Base-by-base conservation (phyloP, 495 filamentous ascomycete species). In the Annulohypoxylon nitens region DNA sequence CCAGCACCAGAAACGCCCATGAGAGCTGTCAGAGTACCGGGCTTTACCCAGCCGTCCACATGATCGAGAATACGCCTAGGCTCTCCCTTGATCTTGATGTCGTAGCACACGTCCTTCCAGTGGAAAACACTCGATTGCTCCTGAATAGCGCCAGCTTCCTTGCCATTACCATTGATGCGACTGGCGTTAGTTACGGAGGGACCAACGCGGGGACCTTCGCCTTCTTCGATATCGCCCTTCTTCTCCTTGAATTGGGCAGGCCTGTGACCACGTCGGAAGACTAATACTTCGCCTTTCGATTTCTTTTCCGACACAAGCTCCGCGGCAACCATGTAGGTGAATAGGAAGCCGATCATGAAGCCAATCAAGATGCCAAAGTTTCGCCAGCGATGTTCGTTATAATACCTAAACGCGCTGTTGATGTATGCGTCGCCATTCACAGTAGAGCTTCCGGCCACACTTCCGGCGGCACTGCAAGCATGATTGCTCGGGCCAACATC, bases 31-130 rank as follows among this genome's bases (percentile, higher is more conserved):
- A 97, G 76, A 12, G 93, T 97, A 61, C 94, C 94, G 30, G 94
- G 94, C 76, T 95, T 94, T 55, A 97, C 93, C 92, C 93, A 97
- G 30, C 94, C 94, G 75, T 94, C 92, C 5, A 97, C 91, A 66
- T 94, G 83, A 69, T 97, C 89, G 37, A 97, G 85, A 69, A 97
- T 91, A 26, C 91, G 86, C n/a, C 93, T 85, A 25, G 84, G 81
- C 69, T 92, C 88, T 8, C 84, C 84, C 81, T 97, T 97, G 77
- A 97, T 92, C 80, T 95, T 93, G 82, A 97, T 91, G 69, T 96
- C 93, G 75, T 95, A 97, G 79, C 89, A 91, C 2, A 97, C 90
- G 75, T 94, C 86, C 64, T 90, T 88, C 94, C 94, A 97, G 73
- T 92, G 91, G 80, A 97, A 97, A 59, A 95, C 88, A 18, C 91